Conservation (phyloP, 1,284 basidiomycete genomes). For the Veloporphyrellus conicus region DNA sequence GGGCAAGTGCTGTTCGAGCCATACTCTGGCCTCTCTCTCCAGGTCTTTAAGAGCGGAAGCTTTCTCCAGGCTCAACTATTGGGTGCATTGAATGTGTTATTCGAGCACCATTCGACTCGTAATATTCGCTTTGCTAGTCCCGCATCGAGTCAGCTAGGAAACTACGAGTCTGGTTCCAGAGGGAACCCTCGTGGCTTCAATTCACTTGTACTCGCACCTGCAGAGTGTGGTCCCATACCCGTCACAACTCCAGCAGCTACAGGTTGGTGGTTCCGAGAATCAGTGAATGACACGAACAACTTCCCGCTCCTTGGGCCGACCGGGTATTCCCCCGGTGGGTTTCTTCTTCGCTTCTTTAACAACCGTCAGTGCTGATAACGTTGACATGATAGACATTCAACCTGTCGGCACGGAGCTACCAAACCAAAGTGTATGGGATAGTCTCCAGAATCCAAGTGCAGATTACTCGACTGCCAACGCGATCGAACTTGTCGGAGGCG, state of each 20-base stretch:
- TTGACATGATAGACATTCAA: slow-evolving; percentile 6
- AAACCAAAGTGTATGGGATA: neutral
- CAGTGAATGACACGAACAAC: neutral
- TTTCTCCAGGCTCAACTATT: neutral
- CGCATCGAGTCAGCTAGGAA: neutral
- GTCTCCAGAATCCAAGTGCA: slow-evolving; percentile 1
- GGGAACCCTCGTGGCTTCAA: neutral
- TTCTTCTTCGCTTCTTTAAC: neutral
- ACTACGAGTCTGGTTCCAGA: neutral
- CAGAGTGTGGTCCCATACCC: slow-evolving; percentile 3
- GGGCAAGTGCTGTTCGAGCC: slow-evolving; percentile 1
- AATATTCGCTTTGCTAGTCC: slow-evolving; percentile 12
- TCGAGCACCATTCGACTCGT: slow-evolving; percentile 11
- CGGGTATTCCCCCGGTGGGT: slow-evolving; percentile 7
- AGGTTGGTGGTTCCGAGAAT: slow-evolving; percentile 14
- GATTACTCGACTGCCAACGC: slow-evolving; percentile 4
- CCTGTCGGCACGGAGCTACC: slow-evolving; percentile 6
- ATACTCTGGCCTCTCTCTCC: slow-evolving; percentile 13
- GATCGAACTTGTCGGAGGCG: slow-evolving; percentile 3
- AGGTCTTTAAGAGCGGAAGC: neutral
- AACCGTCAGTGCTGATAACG: neutral
- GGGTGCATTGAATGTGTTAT: slow-evolving; percentile 14
- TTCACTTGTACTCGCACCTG: too few relatives aligned
- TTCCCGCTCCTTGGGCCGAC: slow-evolving; percentile 1
- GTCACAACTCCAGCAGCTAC: slow-evolving; percentile 11